Evolutionary conservation across 2,329 filamentous ascomycete species (phyloP), one percentile per base, ranked within the genome.

Genomic region (Fusarium concolor): DNA sequence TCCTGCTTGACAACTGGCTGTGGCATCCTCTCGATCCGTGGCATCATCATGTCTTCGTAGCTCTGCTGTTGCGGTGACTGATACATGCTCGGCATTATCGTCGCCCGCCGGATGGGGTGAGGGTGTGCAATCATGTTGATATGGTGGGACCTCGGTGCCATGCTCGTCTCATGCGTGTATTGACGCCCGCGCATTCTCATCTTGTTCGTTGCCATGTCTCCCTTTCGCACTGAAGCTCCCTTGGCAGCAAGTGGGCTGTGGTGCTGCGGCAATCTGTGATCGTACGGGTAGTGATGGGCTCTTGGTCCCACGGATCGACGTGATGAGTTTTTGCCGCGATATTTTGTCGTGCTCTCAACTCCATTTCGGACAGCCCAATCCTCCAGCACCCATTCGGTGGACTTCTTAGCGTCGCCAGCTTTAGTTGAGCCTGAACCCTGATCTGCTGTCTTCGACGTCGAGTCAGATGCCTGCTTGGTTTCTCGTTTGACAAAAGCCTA

Each of bases 281-380:
- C 55, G 22, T 64, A 68, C 44, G 62, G 58, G 37, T 60, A 52
- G 41, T 62, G 60, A 45, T 57, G 56, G 37, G 56, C 33, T 59
- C 64, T 71, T 38, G 42, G 57, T 24, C 64, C 58, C 45, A 52
- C 58, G 18, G 29, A 37, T 52, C 72, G 75, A 17, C 76, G 74
- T 15, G 71, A 45, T 24, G 80, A 73, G 61, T 80, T 80, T 44
- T 62, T 62, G 70, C 89, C 90, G 68, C 91, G 87, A 77, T 92
- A 94, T 67, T 90, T 83, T 2, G 95, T 97, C 1, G 95, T 98
- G 60, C 93, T 95, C 78, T 94, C 89, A 49, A 97, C 92, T 26
- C 92, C 92, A 24, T 90, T 81, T 20, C 80, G 79, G 31, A 93
- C 80, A 0, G 93, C 92, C 77, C 90, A 89, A 2, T 88, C 82